A percentile compares a stretch with the other conserved stretches of the same genome.
Evolutionary conservation across 2,329 filamentous ascomycete genomes (phyloP).

Genomic region (Alternaria sp.): DNA sequence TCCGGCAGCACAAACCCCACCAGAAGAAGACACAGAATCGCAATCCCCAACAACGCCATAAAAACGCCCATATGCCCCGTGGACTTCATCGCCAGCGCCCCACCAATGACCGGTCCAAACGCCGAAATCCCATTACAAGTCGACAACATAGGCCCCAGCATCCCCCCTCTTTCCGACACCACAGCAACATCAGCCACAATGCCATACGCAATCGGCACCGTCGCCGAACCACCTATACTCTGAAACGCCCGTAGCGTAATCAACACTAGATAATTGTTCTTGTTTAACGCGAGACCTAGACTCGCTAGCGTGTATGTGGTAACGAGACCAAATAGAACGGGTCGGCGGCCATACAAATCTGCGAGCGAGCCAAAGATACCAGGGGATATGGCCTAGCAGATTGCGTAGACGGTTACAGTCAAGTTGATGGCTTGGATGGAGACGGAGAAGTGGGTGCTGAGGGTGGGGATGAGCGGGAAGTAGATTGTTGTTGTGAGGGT

Average conservation of each 20-base stretch:
- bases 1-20: not conserved
- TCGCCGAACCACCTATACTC: not conserved
- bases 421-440: not conserved
- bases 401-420: not conserved
- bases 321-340: not conserved
- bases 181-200: not conserved
- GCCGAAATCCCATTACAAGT: not conserved
- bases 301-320: not conserved
- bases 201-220: not conserved
- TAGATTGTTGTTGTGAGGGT: not conserved
- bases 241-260: not conserved
- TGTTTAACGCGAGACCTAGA: not conserved
- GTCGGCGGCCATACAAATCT: not conserved
- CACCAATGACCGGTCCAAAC: not conserved
- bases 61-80: not conserved
- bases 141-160: not conserved
- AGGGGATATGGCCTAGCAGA: not conserved
- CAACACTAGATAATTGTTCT: not conserved
- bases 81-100: not conserved
- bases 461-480: not conserved
- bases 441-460: not conserved
- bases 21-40: not conserved
- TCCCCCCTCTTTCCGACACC: not conserved
- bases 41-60: not conserved
- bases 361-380: not conserved